phyloP scores from a whole-genome alignment of 306 rosid genomes.

The Rosa multiflora region DNA sequence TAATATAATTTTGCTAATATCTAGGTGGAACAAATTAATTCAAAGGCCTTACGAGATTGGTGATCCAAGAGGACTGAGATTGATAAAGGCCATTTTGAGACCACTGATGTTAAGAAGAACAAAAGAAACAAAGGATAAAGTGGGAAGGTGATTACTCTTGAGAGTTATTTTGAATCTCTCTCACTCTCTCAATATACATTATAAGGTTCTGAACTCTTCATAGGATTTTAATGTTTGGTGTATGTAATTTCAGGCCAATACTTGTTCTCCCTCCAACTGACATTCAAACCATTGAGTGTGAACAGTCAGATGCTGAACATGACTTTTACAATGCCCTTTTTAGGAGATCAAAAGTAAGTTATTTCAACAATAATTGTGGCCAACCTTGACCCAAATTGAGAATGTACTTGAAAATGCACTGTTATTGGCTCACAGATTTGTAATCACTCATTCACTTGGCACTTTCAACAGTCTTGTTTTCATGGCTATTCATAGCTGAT shows the following conservation, averaged over 20 bases:
- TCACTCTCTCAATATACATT: background rate
- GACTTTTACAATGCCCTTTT: conserved; percentile 82
- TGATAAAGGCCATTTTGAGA: conserved; percentile 81
- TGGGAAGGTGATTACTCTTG: conserved; percentile 56
- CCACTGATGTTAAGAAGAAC: conserved; percentile 78
- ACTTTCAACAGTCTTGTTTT: conserved; percentile 10
- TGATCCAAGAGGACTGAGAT: conserved; percentile 64
- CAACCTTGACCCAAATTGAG: background rate
- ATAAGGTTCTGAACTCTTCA: background rate
- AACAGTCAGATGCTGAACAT: conserved; percentile 73
- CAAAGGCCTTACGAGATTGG: conserved; percentile 74
- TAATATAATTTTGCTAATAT: background rate
- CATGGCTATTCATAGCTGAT: background rate
- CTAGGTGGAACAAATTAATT: conserved; percentile 78
- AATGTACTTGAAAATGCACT: background rate
- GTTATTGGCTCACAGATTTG: background rate
- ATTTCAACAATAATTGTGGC: background rate
- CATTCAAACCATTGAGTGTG: conserved; percentile 62
- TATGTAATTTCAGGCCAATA: conserved; percentile 60
- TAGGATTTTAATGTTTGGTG: conserved; percentile 16
- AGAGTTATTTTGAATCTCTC: conserved; percentile 4
- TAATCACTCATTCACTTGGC: background rate
- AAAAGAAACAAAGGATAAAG: conserved; percentile 69
- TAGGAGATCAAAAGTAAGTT: conserved; percentile 67
- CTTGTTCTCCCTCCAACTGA: conserved; percentile 78